Evolutionary conservation across 2,329 filamentous ascomycete genomes (phyloP).

Genomic region (Claviceps pazoutovae): DNA sequence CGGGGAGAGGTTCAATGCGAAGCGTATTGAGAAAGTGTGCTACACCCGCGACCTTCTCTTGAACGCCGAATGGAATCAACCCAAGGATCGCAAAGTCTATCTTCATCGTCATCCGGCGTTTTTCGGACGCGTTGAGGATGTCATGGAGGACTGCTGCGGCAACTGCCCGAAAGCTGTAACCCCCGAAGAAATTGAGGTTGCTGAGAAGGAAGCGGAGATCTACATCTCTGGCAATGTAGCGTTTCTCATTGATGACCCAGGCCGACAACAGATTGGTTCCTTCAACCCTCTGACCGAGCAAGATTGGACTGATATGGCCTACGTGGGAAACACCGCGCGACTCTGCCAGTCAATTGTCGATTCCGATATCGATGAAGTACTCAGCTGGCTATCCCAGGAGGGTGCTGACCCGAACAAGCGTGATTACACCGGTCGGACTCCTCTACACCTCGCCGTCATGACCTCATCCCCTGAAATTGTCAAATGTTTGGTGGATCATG

Average conservation of each 20-base stretch:
- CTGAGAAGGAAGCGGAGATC: conserved; percentile 57
- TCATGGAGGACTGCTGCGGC: conserved; percentile 71
- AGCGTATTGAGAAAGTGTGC: conserved; percentile 66
- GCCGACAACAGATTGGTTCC: conserved; percentile 54
- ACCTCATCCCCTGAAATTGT: conserved; percentile 58
- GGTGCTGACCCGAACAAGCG: conserved; percentile 56
- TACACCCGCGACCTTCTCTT: conserved; percentile 71
- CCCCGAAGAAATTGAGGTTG: conserved; percentile 55
- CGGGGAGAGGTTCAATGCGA: conserved; percentile 45
- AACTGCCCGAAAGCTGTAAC: conserved; percentile 58
- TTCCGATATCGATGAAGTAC: conserved; percentile 53
- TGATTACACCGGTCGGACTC: conserved; percentile 66
- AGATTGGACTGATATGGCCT: conserved; percentile 87
- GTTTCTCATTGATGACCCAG: conserved; percentile 71
- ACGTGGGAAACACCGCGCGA: conserved; percentile 62
- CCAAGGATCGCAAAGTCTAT: conserved; percentile 59
- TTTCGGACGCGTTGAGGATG: conserved; percentile 61
- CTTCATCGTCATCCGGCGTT: conserved; percentile 78
- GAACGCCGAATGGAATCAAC: conserved; percentile 77
- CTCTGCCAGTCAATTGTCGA: conserved; percentile 75
- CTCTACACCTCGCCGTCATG: conserved; percentile 62
- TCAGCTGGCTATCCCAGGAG: conserved; percentile 55
- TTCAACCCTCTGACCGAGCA: conserved; percentile 73
- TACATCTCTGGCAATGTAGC: conserved; percentile 61
- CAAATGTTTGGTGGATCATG: conserved; percentile 54